These are phyloP conservation scores for Pythium dissimile DNA, from an alignment of 352 stramenopile species.

Conservation along the genomic window DNA sequence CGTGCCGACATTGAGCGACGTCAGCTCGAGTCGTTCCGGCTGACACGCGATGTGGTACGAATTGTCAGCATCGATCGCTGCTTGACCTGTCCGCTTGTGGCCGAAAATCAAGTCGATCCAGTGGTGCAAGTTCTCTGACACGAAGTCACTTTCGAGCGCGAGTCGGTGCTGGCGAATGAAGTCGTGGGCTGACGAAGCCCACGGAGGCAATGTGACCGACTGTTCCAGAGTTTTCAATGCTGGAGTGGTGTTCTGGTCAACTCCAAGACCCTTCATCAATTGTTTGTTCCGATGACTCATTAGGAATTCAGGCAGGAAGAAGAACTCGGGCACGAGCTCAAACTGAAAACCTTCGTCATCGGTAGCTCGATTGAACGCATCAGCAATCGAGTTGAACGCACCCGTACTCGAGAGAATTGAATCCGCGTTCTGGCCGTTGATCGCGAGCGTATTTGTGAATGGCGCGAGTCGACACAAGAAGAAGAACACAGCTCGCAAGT, in stretches of 20 bases:
- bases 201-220: constrained; percentile 93
- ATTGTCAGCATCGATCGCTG: constrained; percentile 89
- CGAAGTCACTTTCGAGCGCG: constrained; percentile 97
- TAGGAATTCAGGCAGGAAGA: constrained; percentile 73
- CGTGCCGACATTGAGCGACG: constrained; percentile 47
- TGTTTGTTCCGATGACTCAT: constrained; percentile 65
- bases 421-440: constrained; percentile 20
- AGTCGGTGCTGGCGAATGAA: constrained; percentile 96
- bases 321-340: constrained; percentile 81
- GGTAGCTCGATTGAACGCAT: constrained; percentile 55
- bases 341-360: constrained; percentile 57
- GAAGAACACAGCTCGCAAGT: constrained; percentile 70
- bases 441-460: constrained; percentile 50
- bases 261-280: constrained; percentile 37
- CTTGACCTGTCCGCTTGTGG: constrained; percentile 92
- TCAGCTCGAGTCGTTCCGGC: constrained; percentile 66
- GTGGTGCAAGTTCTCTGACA: constrained; percentile 95
- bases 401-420: constrained; percentile 3
- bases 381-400: constrained; percentile 59
- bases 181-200: constrained; percentile 93
- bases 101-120: constrained; percentile 99
- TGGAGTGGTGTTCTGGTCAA: constrained; percentile 16
- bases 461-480: constrained; percentile 69
- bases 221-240: constrained; percentile 46
- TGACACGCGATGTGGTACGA: constrained; percentile 90